These are phyloP conservation scores for Schoenoplectus triqueter DNA, from an alignment of 202 grass and related monocot genomes.

Conservation along the genomic window DNA sequence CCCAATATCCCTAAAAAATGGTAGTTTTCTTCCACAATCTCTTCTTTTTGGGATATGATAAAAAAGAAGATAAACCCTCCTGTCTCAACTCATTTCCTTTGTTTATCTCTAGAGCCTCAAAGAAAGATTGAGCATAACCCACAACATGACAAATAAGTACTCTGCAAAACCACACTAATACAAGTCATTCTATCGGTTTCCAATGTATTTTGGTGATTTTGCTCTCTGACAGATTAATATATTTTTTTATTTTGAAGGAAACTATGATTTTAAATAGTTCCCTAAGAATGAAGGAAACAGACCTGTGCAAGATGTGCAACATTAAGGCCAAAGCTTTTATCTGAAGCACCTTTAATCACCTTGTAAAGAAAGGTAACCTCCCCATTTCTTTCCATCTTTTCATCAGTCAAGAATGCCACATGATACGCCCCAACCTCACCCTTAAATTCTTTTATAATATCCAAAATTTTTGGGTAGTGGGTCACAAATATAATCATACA, in stretches of 20 bases:
- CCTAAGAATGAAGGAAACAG: conserved; percentile 30
- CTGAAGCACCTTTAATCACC: conserved; percentile 81
- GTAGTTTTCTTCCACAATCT: neutral
- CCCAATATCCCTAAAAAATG: neutral
- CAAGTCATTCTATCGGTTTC: neutral
- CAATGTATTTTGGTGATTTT: neutral
- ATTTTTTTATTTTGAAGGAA: neutral
- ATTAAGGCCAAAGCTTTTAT: conserved; percentile 96
- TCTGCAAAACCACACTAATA: neutral
- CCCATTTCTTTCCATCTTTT: conserved; percentile 46
- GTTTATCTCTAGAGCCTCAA: neutral
- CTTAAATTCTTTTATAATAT: conserved; percentile 80
- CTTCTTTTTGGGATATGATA: neutral
- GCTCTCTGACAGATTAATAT: neutral
- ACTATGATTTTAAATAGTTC: neutral
- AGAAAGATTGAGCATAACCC: neutral
- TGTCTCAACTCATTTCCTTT: neutral
- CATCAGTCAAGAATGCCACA: conserved; percentile 66
- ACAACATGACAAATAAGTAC: neutral
- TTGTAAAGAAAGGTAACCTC: conserved; percentile 98
- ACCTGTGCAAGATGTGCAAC: conserved; percentile 93
- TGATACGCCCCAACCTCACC: conserved; percentile 77
- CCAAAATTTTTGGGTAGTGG: conserved; percentile 88
- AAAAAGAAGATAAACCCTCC: neutral
- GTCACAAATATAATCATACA: conserved; percentile 87